Percentiles rank a stretch among this genome's conserved stretches.
These are phyloP conservation scores for Kandelia obovata DNA, from an alignment of 345 rosid species.

Conservation along the genomic window DNA sequence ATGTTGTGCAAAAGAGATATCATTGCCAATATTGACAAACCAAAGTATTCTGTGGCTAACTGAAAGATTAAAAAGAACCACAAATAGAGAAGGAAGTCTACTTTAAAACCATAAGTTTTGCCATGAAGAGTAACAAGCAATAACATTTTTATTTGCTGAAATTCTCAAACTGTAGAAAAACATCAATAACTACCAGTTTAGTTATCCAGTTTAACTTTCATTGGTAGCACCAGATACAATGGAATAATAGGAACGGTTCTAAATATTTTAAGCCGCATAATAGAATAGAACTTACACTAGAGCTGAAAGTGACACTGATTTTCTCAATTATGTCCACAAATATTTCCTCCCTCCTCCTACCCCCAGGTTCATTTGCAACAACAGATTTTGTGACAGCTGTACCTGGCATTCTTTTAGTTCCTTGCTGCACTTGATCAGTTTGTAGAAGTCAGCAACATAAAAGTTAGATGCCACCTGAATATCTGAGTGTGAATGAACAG, in stretches of 20 bases:
- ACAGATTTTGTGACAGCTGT: conserved; percentile 96
- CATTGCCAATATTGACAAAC: no score
- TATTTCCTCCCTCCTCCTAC: conserved; percentile 94
- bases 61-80: no score
- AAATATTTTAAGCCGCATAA: not conserved
- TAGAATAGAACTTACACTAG: conserved; percentile 64
- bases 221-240: no score
- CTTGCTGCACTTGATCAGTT: conserved; percentile 62
- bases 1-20: no score
- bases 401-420: conserved; percentile 95
- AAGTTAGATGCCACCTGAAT: not conserved
- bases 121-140: no score
- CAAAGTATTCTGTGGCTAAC: no score
- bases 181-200: no score
- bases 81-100: no score
- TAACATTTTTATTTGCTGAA: no score
- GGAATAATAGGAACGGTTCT: not conserved
- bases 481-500: conserved; percentile 8
- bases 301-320: conserved; percentile 97
- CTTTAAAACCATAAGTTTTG: no score
- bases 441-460: conserved; percentile 7
- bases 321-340: conserved; percentile 97
- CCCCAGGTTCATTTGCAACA: conserved; percentile 97
- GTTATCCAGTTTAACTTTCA: no score
- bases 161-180: no score